A percentile compares a stretch with the other conserved stretches of the same genome.
phyloP scores from a whole-genome alignment of 345 rosid species.

The Odontarrhena argentea region DNA sequence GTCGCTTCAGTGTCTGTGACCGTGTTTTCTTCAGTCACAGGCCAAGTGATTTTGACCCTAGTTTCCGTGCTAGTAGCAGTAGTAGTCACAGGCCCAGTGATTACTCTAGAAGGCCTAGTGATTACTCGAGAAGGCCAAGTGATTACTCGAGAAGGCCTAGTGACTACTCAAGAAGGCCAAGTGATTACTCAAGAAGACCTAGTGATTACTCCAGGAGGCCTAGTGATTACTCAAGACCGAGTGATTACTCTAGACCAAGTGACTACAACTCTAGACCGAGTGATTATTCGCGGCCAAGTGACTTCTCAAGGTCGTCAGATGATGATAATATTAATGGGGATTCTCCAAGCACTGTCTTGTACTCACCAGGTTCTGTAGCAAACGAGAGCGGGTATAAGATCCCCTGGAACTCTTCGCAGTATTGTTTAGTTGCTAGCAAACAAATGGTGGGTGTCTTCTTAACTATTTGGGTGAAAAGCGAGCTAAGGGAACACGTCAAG shows the following conservation, averaged over 20 bases:
- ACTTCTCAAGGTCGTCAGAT: conserved; percentile 92
- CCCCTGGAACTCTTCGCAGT: conserved; percentile 73
- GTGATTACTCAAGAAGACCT: conserved; percentile 80
- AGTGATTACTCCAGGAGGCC: conserved; percentile 70
- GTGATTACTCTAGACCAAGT: conserved; percentile 39
- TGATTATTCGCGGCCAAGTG: conserved; percentile 91
- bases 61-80: conserved; percentile 48
- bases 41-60: conserved; percentile 77
- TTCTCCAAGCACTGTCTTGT: conserved; percentile 88
- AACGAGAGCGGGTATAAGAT: conserved; percentile 68
- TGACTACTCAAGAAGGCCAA: conserved; percentile 67
- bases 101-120: conserved; percentile 38
- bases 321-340: conserved; percentile 90
- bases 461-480: conserved; percentile 92
- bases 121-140: conserved; percentile 42
- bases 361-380: conserved; percentile 71
- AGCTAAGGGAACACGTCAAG: conserved; percentile 78
- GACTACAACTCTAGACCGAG: conserved; percentile 75
- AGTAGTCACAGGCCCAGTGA: conserved; percentile 42
- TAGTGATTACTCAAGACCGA: conserved; percentile 42
- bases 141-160: conserved; percentile 32
- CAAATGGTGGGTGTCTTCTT: conserved; percentile 98
- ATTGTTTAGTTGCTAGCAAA: conserved; percentile 87
- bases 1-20: conserved; percentile 94
- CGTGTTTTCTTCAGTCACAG: conserved; percentile 85